Base-by-base conservation (phyloP, 2,329 filamentous ascomycete genomes). In the Fusarium austroafricanum region DNA sequence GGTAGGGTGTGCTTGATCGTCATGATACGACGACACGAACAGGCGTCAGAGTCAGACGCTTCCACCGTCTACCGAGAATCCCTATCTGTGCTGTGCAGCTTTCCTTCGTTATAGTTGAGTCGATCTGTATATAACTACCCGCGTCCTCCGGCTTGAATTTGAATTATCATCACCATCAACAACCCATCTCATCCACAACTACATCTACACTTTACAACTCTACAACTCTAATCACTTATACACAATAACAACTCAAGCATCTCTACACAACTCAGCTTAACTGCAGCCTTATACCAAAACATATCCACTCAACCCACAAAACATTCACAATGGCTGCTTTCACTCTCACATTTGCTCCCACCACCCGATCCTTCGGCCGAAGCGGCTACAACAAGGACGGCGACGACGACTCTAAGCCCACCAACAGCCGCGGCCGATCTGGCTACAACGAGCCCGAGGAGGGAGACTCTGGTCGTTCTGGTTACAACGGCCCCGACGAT, bases 401-500 rank as follows among this genome's bases (percentile, higher is more conserved):
- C 38, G 72, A 73, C 75, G 67, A 73, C 37, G 65, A 71, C 62
- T 67, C 75, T 60, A 74, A 78, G 72, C 73, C 76, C 73, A 61
- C 46, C 35, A 77, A 79, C 78, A 75, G 74, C 51, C 58, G 67
- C n/a, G 79, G 80, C 71, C 81, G 77, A 74, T 81, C 78, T 55
- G 80, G 81, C 66, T 83, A 83, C 79, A 82, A 82, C 74, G 76
- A 78, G 63, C 77, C 78, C 67, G 73, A 75, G 61, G 70, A 63
- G 59, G 75, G 69, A 70, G 75, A 79, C 73, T 75, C 77, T 50
- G 81, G 81, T 71, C 80, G 81, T 69, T 78, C 75, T 50, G 79
- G 80, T 55, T 81, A 82, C 75, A 81, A 82, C 70, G 75, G 73
- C 61, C 70, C 71, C 46, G 75, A 71, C 76, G 68, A 71, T 17